Base-by-base conservation (phyloP, 2,329 filamentous ascomycete genomes). In the Neopestalotiopsis clavispora region DNA sequence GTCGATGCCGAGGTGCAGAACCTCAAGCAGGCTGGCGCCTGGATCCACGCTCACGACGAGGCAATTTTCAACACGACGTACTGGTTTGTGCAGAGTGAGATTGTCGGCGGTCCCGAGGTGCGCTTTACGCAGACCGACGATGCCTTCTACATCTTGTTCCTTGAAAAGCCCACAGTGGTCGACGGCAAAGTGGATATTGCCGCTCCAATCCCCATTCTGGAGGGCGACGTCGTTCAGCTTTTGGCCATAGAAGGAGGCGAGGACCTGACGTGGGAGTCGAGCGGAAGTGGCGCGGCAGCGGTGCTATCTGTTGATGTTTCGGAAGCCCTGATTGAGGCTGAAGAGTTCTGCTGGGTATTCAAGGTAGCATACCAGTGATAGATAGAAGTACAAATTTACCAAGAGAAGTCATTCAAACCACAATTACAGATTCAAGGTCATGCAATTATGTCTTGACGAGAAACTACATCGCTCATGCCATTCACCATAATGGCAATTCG, bases 51-150 rank as follows among this genome's bases (percentile, higher is more conserved):
- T 1, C 85, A 88, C 73, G 81, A 67, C 1, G 85, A 88, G 72
- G 85, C 85, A 6, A 83, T 89, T 40, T 88, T 84, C 75, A 84
- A 85, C 68, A 88, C 86, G 4, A 86, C 82, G 0, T 87, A 86
- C 73, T 87, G 85, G 85, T 82, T 83, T 71, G 75, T 85, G 2
- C 80, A 85, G 0, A 77, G 82, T 17, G 84, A 85, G 62, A 81
- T 82, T 0, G 78, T 77, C 2, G 69, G 58, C 14, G 65, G 69
- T 20, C 58, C 60, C 34, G 75, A 79, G 2, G 71, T 87, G 0
- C 74, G 86, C 1, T 87, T 87, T 71, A 87, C 85, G 0, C 81
- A 82, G 69, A 86, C 80, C 0, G 67, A 76, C 1, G 80, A 86
- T n/a, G 84, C 85, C 0, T 87, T 88, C 68, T 87, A 86, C 71